Evolutionary conservation across 352 stramenopile genomes (phyloP).

Genomic region (Aphanomyces astaci): DNA sequence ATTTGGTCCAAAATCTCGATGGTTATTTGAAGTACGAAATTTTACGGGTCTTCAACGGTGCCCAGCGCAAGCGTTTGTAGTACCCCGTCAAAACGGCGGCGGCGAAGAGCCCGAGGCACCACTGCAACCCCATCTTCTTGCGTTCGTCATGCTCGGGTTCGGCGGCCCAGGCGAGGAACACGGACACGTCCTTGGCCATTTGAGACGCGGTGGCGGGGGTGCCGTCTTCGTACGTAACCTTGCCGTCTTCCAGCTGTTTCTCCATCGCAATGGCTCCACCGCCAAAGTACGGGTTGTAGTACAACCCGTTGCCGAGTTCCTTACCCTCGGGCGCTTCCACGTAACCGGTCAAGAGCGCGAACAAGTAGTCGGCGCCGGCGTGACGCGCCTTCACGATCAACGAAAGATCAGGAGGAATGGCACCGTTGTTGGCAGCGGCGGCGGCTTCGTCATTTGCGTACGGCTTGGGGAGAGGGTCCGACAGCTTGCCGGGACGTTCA

Average conservation of each 20-base stretch:
- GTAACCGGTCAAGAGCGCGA: constrained; percentile 96
- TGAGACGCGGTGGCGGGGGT: constrained; percentile 96
- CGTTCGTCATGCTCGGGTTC: constrained; percentile 97
- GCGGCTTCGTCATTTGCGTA: constrained; percentile 98
- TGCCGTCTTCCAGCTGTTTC: constrained; percentile 93
- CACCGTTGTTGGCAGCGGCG: constrained; percentile 95
- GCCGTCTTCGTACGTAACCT: constrained; percentile 97
- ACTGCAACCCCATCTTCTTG: constrained; percentile 97
- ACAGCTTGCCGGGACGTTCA: constrained; percentile 95
- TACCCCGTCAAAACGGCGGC: constrained; percentile 91
- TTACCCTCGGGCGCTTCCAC: constrained; percentile 89
- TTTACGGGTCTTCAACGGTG: constrained; percentile 96
- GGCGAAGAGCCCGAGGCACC: constrained; percentile 86
- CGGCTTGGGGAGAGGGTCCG: constrained; percentile 91
- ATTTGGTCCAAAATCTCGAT: neutral
- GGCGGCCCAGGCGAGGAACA: constrained; percentile 95
- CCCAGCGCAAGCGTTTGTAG: constrained; percentile 98
- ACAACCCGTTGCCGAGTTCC: constrained; percentile 77
- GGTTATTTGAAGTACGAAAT: constrained; percentile 96
- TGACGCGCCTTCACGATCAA: constrained; percentile 97
- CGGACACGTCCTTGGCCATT: constrained; percentile 96
- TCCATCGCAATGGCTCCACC: constrained; percentile 98
- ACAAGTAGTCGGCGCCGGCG: constrained; percentile 95
- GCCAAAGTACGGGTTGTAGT: constrained; percentile 99
- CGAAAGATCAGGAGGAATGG: constrained; percentile 95